These are phyloP conservation scores for Diplodia scrobiculata DNA, from an alignment of 2,329 filamentous ascomycete genomes.

Conservation along the genomic window DNA sequence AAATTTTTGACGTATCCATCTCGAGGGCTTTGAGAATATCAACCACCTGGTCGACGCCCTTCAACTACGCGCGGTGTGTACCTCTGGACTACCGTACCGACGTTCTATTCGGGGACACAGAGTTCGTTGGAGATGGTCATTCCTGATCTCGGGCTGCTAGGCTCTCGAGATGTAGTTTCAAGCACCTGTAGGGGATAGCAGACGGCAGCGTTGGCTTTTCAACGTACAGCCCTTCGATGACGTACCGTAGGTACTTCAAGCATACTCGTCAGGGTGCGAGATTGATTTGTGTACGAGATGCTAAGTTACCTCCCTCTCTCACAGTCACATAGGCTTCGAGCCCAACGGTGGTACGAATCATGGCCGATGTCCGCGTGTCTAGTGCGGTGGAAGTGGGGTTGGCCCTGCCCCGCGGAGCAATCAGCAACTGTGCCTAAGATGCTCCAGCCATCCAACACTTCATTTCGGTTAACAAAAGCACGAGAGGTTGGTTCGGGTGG, in stretches of 20 bases:
- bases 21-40: too few relatives aligned
- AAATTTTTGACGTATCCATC: too few relatives aligned
- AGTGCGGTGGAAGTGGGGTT: not conserved
- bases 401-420: not conserved
- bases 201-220: too few relatives aligned
- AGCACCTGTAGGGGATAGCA: too few relatives aligned
- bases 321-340: not conserved
- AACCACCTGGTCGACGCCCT: too few relatives aligned
- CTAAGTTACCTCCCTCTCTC: not conserved
- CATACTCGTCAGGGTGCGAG: not conserved
- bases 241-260: not conserved
- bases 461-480: not conserved
- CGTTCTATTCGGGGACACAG: too few relatives aligned
- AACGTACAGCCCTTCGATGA: too few relatives aligned
- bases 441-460: not conserved
- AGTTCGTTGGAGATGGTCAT: too few relatives aligned
- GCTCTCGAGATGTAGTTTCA: too few relatives aligned
- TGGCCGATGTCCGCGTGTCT: not conserved
- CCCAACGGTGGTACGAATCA: not conserved
- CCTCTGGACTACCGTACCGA: too few relatives aligned
- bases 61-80: too few relatives aligned
- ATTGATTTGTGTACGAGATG: not conserved
- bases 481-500: not conserved
- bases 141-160: too few relatives aligned
- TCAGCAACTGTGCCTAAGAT: not conserved